Base-by-base conservation (phyloP, 73 alveolate species). In the Breviolum minutum region DNA sequence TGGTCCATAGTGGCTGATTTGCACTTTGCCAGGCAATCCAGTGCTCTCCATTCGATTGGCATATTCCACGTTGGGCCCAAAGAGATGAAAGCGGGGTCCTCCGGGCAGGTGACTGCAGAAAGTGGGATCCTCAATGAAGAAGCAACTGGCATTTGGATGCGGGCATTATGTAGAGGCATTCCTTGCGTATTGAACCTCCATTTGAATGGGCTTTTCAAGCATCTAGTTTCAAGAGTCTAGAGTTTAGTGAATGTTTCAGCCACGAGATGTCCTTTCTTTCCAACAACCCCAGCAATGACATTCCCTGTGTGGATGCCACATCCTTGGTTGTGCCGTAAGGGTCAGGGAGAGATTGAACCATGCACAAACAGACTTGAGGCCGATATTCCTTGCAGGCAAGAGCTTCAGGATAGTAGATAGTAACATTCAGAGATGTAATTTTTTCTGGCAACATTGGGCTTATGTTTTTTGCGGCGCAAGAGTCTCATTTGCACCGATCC, bases 41-140 rank as follows among this genome's bases (percentile, higher is more conserved):
- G 98, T 74, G 80, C 98, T 92, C 98, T 94, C 99, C 99, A 94
- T 94, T 20, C 73, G 86, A 60, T 94, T 94, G 84, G 99, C 99
- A 80, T 62, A 94, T 73, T 80, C 94, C 86, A 94, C 99, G 48
- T 24, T 83, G 63, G 99, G 99, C 27, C 99, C 99, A 76, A 94
- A 94, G 62, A 94, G 99, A 40, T 94, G 99, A 63, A 74, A 94
- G 22, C 99, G 82, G 24, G 99, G 99, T 77, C 99, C 99, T 94
- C 62, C 76, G n/a, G 77, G 8, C 54, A 40, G 54, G 54, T 40
- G 54, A 40, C 54, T 40, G 54, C 54, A 40, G 54, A 40, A 40
- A 40, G 54, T 40, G 54, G 3, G 54, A 40, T 40, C 54, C 54
- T 40, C 54, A 3, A 40, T 40, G 54, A 40, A 0, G 3, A 40